Conservation (phyloP, 2,329 filamentous ascomycete species). For the Talaromyces funiculosus region DNA sequence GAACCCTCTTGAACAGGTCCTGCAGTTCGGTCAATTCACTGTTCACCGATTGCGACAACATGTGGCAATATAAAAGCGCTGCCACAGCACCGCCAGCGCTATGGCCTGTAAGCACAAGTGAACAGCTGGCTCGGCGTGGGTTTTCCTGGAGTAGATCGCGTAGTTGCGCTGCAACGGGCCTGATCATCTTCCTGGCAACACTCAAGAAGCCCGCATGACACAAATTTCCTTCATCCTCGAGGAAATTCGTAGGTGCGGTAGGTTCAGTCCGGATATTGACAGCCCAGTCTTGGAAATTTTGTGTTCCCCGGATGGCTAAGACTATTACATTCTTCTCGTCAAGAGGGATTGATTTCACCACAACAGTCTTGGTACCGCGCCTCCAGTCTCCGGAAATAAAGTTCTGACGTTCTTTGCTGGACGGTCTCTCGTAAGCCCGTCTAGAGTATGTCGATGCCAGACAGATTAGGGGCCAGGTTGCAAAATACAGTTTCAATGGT, state of each 20-base stretch:
- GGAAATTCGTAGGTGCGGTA: constrained; percentile 59
- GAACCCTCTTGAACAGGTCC: constrained; percentile 67
- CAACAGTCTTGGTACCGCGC: constrained; percentile 76
- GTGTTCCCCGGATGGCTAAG: constrained; percentile 75
- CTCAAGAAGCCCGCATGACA: constrained; percentile 77
- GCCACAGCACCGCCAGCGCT: constrained; percentile 82
- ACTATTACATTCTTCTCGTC: constrained; percentile 74
- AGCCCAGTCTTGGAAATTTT: constrained; percentile 78
- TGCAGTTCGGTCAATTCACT: constrained; percentile 68
- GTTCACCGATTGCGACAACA: constrained; percentile 48
- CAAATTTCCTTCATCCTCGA: constrained; percentile 70
- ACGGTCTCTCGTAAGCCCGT: constrained; percentile 64
- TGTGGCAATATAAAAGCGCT: constrained; percentile 72
- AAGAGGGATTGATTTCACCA: constrained; percentile 72
- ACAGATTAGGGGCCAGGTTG: constrained; percentile 71
- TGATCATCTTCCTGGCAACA: constrained; percentile 69
- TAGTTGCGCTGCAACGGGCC: constrained; percentile 64
- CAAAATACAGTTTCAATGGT: constrained; percentile 63
- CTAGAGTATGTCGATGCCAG: constrained; percentile 74
- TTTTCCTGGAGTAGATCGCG: constrained; percentile 66
- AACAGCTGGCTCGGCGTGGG: constrained; percentile 59
- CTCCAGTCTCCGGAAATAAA: constrained; percentile 67
- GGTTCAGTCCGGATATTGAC: constrained; percentile 72
- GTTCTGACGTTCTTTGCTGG: constrained; percentile 58
- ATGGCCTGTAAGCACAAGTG: constrained; percentile 77